These are phyloP conservation scores for Xylariaceae sp. DNA, from an alignment of 2,329 filamentous ascomycete genomes.

Conservation along the genomic window DNA sequence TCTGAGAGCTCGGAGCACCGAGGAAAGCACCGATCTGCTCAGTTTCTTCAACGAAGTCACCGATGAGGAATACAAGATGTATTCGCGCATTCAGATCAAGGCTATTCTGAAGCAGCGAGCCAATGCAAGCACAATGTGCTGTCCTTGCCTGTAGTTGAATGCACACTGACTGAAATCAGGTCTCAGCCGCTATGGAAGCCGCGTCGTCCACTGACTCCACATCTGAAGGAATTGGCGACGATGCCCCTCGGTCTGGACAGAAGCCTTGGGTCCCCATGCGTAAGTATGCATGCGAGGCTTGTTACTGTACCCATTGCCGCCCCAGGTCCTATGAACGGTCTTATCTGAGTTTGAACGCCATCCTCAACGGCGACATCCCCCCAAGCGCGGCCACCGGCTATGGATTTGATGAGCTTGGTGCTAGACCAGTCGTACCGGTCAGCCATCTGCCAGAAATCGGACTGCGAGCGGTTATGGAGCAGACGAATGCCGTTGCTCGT, in stretches of 20 bases:
- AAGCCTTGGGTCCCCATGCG: slow-evolving; percentile 37
- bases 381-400: slow-evolving; percentile 47
- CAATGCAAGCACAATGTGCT: slow-evolving; percentile 35
- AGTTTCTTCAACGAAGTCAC: slow-evolving; percentile 43
- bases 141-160: neutral
- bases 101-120: slow-evolving; percentile 47
- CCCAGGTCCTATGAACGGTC: slow-evolving; percentile 39
- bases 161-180: slow-evolving; percentile 23
- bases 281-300: slow-evolving; percentile 45
- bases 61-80: slow-evolving; percentile 39
- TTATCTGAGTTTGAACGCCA: slow-evolving; percentile 46
- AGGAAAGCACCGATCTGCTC: slow-evolving; percentile 39
- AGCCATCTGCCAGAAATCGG: slow-evolving; percentile 39
- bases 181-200: slow-evolving; percentile 14
- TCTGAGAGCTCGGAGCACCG: slow-evolving; percentile 33
- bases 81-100: slow-evolving; percentile 44
- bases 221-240: slow-evolving; percentile 9
- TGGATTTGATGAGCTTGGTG: slow-evolving; percentile 43
- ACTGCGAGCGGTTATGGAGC: slow-evolving; percentile 25
- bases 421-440: slow-evolving; percentile 41
- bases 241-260: slow-evolving; percentile 11
- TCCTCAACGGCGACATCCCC: slow-evolving; percentile 46
- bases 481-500: too few relatives aligned
- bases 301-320: slow-evolving; percentile 47
- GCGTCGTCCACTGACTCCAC: slow-evolving; percentile 20